Conservation (phyloP, 1,284 basidiomycete genomes). For the Xerocomus nothofagi region DNA sequence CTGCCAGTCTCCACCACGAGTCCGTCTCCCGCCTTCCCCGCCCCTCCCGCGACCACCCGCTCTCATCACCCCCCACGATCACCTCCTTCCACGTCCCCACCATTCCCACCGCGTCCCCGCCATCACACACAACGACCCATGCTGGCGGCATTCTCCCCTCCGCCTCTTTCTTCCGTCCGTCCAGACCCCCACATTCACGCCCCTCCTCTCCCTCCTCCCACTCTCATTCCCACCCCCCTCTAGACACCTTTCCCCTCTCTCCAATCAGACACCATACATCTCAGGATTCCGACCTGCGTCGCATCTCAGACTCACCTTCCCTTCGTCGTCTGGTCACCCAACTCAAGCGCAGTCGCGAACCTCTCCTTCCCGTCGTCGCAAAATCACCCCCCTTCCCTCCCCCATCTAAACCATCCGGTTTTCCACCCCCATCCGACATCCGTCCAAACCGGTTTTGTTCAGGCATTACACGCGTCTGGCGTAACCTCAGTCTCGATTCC, state of each 20-base stretch:
- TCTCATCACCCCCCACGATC: constrained; percentile 32
- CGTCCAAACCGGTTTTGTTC: constrained; percentile 47
- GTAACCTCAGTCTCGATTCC: constrained; percentile 59
- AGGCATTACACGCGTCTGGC: constrained; percentile 56
- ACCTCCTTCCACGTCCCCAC: constrained; percentile 25
- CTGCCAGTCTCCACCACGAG: constrained; percentile 25
- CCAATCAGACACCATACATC: constrained; percentile 20
- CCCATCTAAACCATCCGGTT: constrained; percentile 20
- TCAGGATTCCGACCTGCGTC: constrained; percentile 34
- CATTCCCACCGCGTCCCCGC: constrained; percentile 46
- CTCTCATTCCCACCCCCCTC: constrained; percentile 13
- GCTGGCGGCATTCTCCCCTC: constrained; percentile 73
- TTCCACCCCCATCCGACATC: constrained; percentile 13
- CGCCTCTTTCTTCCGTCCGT: constrained; percentile 71
- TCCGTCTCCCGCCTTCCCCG: constrained; percentile 1
- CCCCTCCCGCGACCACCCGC: constrained; percentile 18
- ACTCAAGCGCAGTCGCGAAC: constrained; percentile 64
- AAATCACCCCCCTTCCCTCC: constrained; percentile 1
- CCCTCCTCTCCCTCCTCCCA: constrained; percentile 31
- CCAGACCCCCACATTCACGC: constrained; percentile 48
- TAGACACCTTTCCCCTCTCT: constrained; percentile 20
- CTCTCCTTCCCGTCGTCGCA: constrained; percentile 53
- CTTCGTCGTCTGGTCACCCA: constrained; percentile 36
- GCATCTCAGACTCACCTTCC: constrained; percentile 33
- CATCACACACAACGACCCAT: constrained; percentile 53